Conservation (phyloP, 208 protist genomes). For the Trypanosomatidae sp. region DNA sequence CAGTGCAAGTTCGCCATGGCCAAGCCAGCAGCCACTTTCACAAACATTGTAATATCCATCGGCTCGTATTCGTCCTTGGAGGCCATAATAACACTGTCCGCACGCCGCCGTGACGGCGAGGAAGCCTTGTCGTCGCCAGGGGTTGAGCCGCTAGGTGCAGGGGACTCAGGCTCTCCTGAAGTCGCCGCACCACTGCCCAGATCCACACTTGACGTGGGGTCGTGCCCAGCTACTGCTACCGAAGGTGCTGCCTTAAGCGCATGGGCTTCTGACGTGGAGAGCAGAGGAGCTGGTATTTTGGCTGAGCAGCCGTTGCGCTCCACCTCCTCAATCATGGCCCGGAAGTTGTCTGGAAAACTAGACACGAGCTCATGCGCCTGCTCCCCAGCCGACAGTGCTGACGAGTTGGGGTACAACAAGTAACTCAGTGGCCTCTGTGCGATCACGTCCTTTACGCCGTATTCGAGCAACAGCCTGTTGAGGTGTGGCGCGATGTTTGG, state of each 20-base stretch:
- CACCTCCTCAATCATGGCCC: conserved; percentile 76
- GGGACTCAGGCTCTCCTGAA: neutral
- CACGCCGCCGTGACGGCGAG: neutral
- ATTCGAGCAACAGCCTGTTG: conserved; percentile 68
- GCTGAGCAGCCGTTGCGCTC: conserved; percentile 74
- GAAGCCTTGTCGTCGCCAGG: neutral
- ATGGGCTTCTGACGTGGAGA: neutral
- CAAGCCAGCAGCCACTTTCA: conserved; percentile 78
- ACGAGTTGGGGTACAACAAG: conserved; percentile 76
- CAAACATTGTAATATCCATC: conserved; percentile 80
- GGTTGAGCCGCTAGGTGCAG: neutral
- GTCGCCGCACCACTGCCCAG: too few species aligned
- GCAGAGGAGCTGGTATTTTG: too few species aligned
- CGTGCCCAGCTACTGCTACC: neutral
- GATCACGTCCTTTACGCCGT: conserved; percentile 78
- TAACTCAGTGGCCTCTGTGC: conserved; percentile 82
- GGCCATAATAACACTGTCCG: conserved; percentile 46
- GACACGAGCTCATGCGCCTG: conserved; percentile 73
- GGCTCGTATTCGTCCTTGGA: conserved; percentile 60
- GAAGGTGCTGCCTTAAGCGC: neutral
- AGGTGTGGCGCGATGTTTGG: conserved; percentile 83
- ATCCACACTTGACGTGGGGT: neutral
- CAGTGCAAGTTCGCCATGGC: conserved; percentile 83
- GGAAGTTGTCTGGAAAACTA: conserved; percentile 82
- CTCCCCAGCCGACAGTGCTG: conserved; percentile 40